A percentile compares a stretch with the other conserved stretches of the same genome.
Conservation (phyloP, 306 rosid species). For the Cucurbita maxima region DNA sequence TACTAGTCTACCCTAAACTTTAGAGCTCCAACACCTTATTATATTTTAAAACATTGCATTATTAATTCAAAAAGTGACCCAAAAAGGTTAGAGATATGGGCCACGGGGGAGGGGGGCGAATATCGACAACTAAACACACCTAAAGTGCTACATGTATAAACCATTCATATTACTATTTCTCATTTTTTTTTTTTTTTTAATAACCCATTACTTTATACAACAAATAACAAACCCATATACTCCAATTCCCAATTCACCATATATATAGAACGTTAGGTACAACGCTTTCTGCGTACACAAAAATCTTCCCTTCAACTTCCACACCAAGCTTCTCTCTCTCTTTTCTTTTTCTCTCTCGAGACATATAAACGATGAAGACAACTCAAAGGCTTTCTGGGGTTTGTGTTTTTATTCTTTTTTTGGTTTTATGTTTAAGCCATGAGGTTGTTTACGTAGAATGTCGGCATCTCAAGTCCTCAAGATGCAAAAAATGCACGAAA, state of each 20-base stretch:
- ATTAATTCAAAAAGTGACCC: background rate
- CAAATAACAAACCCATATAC: background rate
- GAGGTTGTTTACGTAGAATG: constrained; percentile 24
- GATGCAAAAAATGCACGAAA: constrained; percentile 15
- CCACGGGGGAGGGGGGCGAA: constrained; percentile 13
- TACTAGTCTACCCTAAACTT: background rate
- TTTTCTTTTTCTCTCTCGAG: background rate
- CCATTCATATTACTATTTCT: constrained; percentile 13
- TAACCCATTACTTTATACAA: background rate
- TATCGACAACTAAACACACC: constrained; percentile 17
- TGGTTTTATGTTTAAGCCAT: constrained; percentile 17
- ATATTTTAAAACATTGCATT: background rate
- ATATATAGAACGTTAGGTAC: background rate
- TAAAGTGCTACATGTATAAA: constrained; percentile 9
- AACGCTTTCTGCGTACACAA: background rate
- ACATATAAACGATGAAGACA: constrained; percentile 18
- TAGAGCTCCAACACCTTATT: background rate
- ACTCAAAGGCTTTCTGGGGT: background rate
- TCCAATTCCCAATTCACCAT: background rate
- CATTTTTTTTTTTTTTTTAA: background rate
- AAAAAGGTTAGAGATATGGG: constrained; percentile 5
- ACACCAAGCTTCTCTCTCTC: background rate
- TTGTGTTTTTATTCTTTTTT: constrained; percentile 20
- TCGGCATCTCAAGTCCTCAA: constrained; percentile 23
- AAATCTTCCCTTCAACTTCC: background rate